Percentiles rank a stretch among this genome's conserved stretches.
Evolutionary conservation across 1,284 basidiomycete species (phyloP).

Genomic region (Cryptococcus sp.): DNA sequence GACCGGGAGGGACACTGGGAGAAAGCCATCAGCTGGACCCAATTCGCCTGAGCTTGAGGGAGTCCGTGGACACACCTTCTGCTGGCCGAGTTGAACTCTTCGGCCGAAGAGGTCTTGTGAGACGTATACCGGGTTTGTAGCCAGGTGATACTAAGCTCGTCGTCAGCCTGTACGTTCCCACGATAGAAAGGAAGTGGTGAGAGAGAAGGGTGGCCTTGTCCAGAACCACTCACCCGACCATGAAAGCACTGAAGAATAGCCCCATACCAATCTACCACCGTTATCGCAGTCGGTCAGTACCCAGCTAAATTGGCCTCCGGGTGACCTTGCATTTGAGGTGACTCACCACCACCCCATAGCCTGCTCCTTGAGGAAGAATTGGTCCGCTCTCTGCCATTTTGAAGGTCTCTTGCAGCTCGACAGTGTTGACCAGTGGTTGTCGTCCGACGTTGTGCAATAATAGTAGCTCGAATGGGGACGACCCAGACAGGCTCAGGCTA

Average conservation of each 20-base stretch:
- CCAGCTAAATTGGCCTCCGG: no score
- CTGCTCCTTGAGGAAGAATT: conserved; percentile 57
- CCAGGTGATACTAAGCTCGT: conserved; percentile 26
- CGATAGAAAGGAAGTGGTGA: not conserved
- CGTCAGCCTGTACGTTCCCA: not conserved
- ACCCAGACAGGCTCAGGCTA: no score
- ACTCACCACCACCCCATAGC: conserved; percentile 76
- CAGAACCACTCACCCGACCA: conserved; percentile 52
- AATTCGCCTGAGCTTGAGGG: not conserved
- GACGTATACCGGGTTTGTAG: conserved; percentile 43
- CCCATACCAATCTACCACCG: conserved; percentile 61
- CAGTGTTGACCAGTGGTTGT: no score
- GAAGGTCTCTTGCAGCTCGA: no score
- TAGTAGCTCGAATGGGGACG: no score
- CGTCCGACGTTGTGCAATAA: no score
- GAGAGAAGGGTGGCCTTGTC: not conserved
- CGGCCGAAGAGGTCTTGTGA: conserved; percentile 51
- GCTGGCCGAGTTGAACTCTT: conserved; percentile 74
- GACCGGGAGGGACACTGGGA: conserved; percentile 73
- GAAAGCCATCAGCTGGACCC: not conserved
- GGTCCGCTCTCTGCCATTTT: not conserved
- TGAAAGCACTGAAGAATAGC: conserved; percentile 74
- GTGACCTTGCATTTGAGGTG: not conserved
- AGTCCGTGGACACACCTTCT: conserved; percentile 26
- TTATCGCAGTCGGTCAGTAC: conserved; percentile 1